Base-by-base conservation (phyloP, 2,329 filamentous ascomycete species). In the Pseudocercospora pini-densiflorae region DNA sequence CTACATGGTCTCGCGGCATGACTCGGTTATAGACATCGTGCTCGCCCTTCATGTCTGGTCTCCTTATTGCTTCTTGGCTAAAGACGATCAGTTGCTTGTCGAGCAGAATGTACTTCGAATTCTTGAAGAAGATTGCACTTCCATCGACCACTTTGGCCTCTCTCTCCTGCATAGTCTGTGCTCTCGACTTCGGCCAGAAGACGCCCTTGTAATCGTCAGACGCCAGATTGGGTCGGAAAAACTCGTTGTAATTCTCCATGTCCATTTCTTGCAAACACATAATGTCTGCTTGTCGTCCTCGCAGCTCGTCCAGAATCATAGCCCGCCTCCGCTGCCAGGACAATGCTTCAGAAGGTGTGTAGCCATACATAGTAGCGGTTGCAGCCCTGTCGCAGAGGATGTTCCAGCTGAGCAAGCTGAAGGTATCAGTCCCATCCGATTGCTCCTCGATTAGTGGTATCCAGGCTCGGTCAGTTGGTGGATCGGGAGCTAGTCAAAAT, bases 1-100 rank as follows among this genome's bases (percentile, higher is more conserved):
- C 95, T 79, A 99, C 97, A 77, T 98, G 94, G 84, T 99, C 95
- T 81, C 95, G 93, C 68, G 94, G 94, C 95, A 97, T 98, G 67
- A 99, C 91, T 29, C 95, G 91, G 79, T 99, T 99, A 86, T 97
- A 98, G 64, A 98, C 94, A 75, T 99, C 95, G 77, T 97, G 92
- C 75, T 97, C 93, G 64, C 94, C 92, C 82, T 98, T 98, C 88
- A 97, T 97, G 77, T 98, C 95, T 2, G 94, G 92, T 71, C 95
- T 87, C 77, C 96, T 95, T 80, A 99, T 97, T 71, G 94, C 94
- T 64, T 93, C 92, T 66, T 92, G 91, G 43, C 92, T 90, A 77
- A 97, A 97, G 79, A 97, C 93, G 75, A 99, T 90, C 69, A 97
- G 83, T 76, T 97, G 92, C 83, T 97, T 97, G 82, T 98, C 94